phyloP scores from a whole-genome alignment of 1,139 yeast species.

The Barnettozyma hawaiiensis region DNA sequence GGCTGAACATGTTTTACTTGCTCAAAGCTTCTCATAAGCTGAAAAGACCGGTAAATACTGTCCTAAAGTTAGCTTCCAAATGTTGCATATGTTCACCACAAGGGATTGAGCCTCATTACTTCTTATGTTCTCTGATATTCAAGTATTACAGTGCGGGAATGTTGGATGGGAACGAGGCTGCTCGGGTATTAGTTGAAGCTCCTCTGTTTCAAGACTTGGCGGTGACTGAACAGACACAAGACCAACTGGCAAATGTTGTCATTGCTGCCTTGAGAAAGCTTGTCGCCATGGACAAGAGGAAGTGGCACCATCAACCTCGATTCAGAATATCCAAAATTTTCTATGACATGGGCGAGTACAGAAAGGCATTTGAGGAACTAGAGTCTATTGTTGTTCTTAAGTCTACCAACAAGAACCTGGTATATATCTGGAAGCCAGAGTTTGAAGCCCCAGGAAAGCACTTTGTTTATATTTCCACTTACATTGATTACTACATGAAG shows the following conservation, averaged over 20 bases:
- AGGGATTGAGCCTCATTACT: slow-evolving; percentile 70
- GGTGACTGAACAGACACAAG: slow-evolving; percentile 7
- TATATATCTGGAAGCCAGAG: slow-evolving; percentile 92
- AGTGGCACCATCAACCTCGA: slow-evolving; percentile 88
- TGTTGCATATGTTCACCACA: slow-evolving; percentile 37
- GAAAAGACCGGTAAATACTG: slow-evolving; percentile 27
- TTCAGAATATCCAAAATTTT: slow-evolving; percentile 65
- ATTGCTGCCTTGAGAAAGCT: slow-evolving; percentile 37
- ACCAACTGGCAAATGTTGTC: slow-evolving; percentile 28
- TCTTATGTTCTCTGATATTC: slow-evolving; percentile 50
- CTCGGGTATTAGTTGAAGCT: slow-evolving; percentile 34
- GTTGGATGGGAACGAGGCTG: slow-evolving; percentile 35
- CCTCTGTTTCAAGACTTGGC: slow-evolving; percentile 25
- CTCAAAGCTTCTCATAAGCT: slow-evolving; percentile 58
- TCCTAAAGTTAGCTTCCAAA: slow-evolving; percentile 36
- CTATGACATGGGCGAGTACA: slow-evolving; percentile 44
- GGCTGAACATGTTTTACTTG: slow-evolving; percentile 57
- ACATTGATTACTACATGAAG: slow-evolving; percentile 58
- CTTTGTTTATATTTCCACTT: slow-evolving; percentile 69
- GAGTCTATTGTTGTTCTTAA: slow-evolving; percentile 57
- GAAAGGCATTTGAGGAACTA: slow-evolving; percentile 61
- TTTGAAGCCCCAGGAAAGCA: slow-evolving; percentile 90
- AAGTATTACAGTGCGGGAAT: slow-evolving; percentile 44
- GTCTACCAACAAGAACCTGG: slow-evolving; percentile 63
- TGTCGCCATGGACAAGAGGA: slow-evolving; percentile 62